Base-by-base conservation (phyloP, 2,329 filamentous ascomycete genomes). In the Aphanocladium album region DNA sequence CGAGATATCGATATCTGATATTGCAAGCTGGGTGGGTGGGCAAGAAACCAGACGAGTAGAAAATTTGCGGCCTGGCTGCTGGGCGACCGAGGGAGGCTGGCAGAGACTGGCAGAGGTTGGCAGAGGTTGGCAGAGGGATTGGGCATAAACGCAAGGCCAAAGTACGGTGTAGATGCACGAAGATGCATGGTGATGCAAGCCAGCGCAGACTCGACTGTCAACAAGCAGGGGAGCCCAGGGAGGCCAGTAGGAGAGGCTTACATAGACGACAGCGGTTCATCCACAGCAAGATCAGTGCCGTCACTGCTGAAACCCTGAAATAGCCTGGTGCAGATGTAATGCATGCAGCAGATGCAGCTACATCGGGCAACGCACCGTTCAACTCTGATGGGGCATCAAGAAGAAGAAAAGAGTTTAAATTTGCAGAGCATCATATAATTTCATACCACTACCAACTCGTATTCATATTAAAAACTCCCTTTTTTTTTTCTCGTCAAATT, bases 91-190 rank as follows among this genome's bases (percentile, higher is more conserved):
- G 6, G 33, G 6, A 35, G 12, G n/a, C n/a, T n/a, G n/a, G n/a
- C n/a, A 6, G 33, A 35, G 33, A 12, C 12, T 35, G 33, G 33
- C 12, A 12, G 25, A 33, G 25, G 46, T 39, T 37, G 27, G 46
- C 25, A 21, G 41, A 57, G 54, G 43, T 25, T 47, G 54, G 43
- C 47, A 19, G 43, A 19, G 27, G 7, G 19, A 47, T 57, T 27
- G 43, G 54, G 54, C 54, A 57, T 9, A 11, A 25, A 47, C 16
- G 45, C 5, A 21, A 57, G 35, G 21, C 9, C 19, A 35, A 50
- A 41, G 23, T 39, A 50, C 55, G 55, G 55, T 57, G 55, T 57
- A 57, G 55, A 47, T 57, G 54, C 43, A 49, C 17, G 43, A 2
- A 2, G 25, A 33, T 57, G 54, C 19, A 47, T 9, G 54, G 2